Base-by-base conservation (phyloP, 2,329 filamentous ascomycete genomes). In the Trichoderma koningiopsis region DNA sequence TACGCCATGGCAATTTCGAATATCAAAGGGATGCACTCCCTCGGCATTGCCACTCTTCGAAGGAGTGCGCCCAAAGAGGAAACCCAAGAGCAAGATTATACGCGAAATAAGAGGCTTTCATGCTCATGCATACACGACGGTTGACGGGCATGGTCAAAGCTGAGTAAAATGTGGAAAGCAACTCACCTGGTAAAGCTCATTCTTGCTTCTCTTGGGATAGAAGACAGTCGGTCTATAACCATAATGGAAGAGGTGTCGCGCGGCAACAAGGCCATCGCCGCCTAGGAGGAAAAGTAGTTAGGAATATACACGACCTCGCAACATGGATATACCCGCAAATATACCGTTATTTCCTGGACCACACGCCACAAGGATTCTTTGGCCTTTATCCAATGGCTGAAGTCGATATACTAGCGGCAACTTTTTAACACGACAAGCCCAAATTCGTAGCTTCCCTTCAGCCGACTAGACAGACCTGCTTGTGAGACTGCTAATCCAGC, bases 401-500 rank as follows among this genome's bases (percentile, higher is more conserved):
- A 97, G 86, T 68, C 88, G 89, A 80, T 92, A 97, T 7, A 98
- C 93, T 95, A 52, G 40, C 16, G 37, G 19, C 22, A 69, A 29
- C 14, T 71, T 47, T 53, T 63, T 35, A 68, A 29, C 24, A 67
- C 37, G 43, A 40, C 40, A 29, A 58, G 53, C 8, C 31, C 16
- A 35, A 37, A 2, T 27, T n/a, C 4, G 49, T 8, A 53, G 24
- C 55, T 16, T 29, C n/a, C 24, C 27, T 16, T 22, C 33, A 43
- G 31, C 35, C 24, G 7, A 60, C 7, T 13, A 13, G 27, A 72
- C 83, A 70, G 77, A 94, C 93, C 89, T 62, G 92, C 94, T 84
- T 98, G 94, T 14, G 95, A 95, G 31, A 98, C 94, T 0, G 94
- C 94, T 0, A 99, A 86, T 0, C 96, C 96, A 55, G 96, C 96